Evolutionary conservation across 331 rosid species (phyloP), one percentile per base, ranked within the genome.

Genomic region (Ulmus americana): DNA sequence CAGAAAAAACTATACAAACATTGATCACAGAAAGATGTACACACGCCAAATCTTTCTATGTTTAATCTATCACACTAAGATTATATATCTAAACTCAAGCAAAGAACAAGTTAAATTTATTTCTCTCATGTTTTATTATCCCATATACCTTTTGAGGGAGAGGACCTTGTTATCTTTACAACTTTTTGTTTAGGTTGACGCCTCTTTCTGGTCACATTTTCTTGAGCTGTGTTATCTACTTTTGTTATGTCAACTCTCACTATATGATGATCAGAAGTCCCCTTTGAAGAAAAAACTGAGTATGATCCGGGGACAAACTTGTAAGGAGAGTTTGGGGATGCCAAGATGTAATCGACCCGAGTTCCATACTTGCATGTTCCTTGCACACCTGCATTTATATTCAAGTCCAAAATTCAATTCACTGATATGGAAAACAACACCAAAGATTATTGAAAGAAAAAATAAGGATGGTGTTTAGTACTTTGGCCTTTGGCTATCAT

Each of bases 401-500:
- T 38, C 45, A 35, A 52, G 38, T 55, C 63, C 39, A 58, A 6
- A 41, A 48, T 5, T 44, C 39, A 44, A 2, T 8, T 13, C 45
- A 39, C 5, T 35, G 45, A 39, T 5, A 55, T 20, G 8, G 39
- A 28, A 55, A 35, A 63, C 9, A 16, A 38, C 6, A 39, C 11
- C 49, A 1, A 8, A 22, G 11, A n/a, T 46, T 18, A 2, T 5
- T 8, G 12, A 3, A 42, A 39, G 5, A 48, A 40, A 47, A 1
- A 7, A 60, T 20, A 53, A 41, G 58, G 42, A 48, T 42, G 18
- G 14, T 15, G 22, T 55, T 69, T 28, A 39, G 8, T 86, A 92
- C 98, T 92, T 86, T 92, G 98, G 71, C 98, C 98, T 68, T 92
- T 92, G 89, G 96, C 98, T 62, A 92, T 85, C 94, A 92, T 83